phyloP scores from a whole-genome alignment of 192 early-diverging fungal genomes.

The Haplosporangium gracile region DNA sequence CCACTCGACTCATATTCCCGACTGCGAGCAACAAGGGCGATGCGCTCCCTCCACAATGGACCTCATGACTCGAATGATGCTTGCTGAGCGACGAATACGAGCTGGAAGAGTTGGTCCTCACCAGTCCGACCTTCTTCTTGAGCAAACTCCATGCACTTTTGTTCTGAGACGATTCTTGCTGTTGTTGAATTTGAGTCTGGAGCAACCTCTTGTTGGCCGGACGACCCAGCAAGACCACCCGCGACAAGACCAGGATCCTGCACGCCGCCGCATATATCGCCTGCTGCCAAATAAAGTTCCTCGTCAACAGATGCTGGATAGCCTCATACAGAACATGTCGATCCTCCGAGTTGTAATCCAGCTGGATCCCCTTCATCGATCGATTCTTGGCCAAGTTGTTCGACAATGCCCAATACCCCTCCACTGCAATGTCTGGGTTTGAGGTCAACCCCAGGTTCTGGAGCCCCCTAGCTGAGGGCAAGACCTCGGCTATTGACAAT shows the following conservation, averaged over 20 bases:
- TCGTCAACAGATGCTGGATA: constrained; percentile 55
- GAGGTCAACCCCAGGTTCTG: constrained; percentile 53
- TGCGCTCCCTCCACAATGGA: background rate
- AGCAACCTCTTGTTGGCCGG: constrained; percentile 10
- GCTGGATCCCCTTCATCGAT: constrained; percentile 56
- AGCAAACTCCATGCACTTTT: constrained; percentile 21
- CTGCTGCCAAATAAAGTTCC: constrained; percentile 58
- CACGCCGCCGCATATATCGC: constrained; percentile 46
- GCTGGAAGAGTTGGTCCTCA: background rate
- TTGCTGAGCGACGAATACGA: constrained; percentile 7
- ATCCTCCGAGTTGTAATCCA: constrained; percentile 62
- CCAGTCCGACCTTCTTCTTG: constrained; percentile 1
- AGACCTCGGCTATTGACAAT: constrained; percentile 39
- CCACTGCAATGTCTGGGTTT: constrained; percentile 54
- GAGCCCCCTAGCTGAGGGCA: constrained; percentile 44
- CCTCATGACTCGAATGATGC: background rate
- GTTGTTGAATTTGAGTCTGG: constrained; percentile 7
- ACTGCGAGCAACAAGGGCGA: background rate
- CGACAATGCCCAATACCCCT: constrained; percentile 55
- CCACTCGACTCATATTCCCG: background rate
- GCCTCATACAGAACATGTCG: constrained; percentile 57
- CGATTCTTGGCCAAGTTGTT: constrained; percentile 44
- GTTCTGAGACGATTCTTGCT: background rate
- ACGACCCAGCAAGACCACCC: constrained; percentile 55
- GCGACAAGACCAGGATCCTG: constrained; percentile 44